A percentile compares a stretch with the other conserved stretches of the same genome.
Conservation (phyloP, 2,329 filamentous ascomycete genomes). For the Trichophyton schoenleinii region DNA sequence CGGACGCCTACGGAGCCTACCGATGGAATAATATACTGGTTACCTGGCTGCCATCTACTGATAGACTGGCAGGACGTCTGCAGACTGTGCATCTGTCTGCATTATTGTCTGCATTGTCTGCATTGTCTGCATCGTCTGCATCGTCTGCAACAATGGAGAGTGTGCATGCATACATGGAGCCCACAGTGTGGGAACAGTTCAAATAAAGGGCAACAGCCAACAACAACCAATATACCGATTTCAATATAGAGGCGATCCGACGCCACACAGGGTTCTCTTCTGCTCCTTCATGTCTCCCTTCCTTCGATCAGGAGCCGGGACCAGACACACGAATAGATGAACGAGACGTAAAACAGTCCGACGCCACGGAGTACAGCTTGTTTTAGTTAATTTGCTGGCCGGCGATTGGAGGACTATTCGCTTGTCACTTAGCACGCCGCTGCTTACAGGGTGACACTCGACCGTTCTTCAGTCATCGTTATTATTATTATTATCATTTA, state of each 20-base stretch:
- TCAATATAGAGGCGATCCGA: neutral
- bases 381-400: neutral
- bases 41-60: neutral
- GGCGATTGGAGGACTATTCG: neutral
- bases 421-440: neutral
- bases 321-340: slow-evolving; percentile 2
- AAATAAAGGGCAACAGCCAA: no score
- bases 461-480: neutral
- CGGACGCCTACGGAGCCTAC: slow-evolving; percentile 4
- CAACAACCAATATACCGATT: no score
- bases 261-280: neutral
- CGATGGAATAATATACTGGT: neutral
- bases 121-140: neutral
- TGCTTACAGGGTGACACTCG: neutral
- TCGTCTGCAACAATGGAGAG: neutral
- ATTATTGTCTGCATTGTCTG: neutral
- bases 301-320: neutral
- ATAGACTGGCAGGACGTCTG: neutral
- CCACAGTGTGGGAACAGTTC: no score
- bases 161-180: no score
- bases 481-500: neutral
- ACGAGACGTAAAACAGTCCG: neutral
- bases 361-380: neutral
- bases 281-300: neutral
- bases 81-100: neutral